Base-by-base conservation (phyloP, 441 rosid genomes). In the Adansonia rubrostipa region DNA sequence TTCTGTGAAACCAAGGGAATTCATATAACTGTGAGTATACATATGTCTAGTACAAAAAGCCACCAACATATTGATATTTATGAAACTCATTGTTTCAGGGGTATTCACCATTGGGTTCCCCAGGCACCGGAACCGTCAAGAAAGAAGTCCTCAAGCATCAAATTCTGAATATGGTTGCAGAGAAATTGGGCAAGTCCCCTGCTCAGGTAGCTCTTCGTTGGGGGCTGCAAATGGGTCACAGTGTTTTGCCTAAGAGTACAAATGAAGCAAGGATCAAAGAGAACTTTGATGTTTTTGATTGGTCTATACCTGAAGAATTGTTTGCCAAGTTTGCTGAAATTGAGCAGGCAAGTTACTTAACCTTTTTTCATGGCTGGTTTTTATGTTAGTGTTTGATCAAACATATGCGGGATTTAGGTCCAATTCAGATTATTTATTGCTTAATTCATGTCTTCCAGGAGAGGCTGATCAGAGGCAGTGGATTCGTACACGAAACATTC, bases 171-270 rank as follows among this genome's bases (percentile, higher is more conserved):
- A 57, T 6, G 67, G 82, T 84, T 45, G 87, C 86, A 13, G 87
- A 87, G 80, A 85, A 84, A 76, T 57, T 84, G 57, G 82, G 85
- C 19, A 89, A 86, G 64, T 66, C 87, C 66, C 81, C 86, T 2
- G 92, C 89, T 20, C 92, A 89, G 62, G 87, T 86, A 13, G 90
- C 87, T 40, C 86, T 87, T 5, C 80, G 89, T 0, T 86, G 91
- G 93, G 93, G 90, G 5, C 62, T 88, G 28, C 89, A 85, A 57
- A 74, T 79, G 89, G 92, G 89, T 60, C 87, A 87, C 61, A 87
- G 92, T 73, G 82, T 89, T 6, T 82, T 87, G 7, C 90, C 87
- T 1, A 89, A 89, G 82, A 90, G 94, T 67, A 84, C 81, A 8
- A 77, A 75, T 51, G 89, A 89, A 60, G 65, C 68, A 17, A 84